These are phyloP conservation scores for Avicennia marina DNA, from an alignment of 257 asterid genomes.

Conservation along the genomic window DNA sequence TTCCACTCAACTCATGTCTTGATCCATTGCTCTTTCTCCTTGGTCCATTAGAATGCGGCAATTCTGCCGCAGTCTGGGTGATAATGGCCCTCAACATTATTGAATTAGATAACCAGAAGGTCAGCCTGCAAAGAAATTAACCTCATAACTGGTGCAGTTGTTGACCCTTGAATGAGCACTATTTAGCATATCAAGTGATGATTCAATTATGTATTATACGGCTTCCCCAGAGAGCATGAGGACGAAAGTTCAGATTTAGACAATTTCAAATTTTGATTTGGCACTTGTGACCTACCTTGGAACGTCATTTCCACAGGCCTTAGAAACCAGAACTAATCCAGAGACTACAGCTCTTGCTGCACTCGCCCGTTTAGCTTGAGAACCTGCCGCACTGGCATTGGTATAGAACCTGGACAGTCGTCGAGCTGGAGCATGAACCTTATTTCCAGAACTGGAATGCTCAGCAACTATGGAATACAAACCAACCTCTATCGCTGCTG, in stretches of 20 bases:
- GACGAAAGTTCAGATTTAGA: too few species aligned
- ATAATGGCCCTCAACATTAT: slow-evolving; percentile 83
- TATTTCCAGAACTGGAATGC: slow-evolving; percentile 70
- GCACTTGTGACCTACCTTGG: slow-evolving; percentile 40
- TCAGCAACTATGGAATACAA: slow-evolving; percentile 77
- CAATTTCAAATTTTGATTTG: too few species aligned
- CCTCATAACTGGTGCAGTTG: too few species aligned
- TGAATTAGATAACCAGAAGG: slow-evolving; percentile 88
- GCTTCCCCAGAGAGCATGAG: too few species aligned
- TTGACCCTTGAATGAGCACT: too few species aligned
- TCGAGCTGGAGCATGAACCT: slow-evolving; percentile 90
- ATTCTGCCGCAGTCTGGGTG: slow-evolving; percentile 58
- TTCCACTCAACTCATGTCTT: slow-evolving; percentile 11
- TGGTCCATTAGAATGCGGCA: slow-evolving; percentile 28
- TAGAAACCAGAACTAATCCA: slow-evolving; percentile 81
- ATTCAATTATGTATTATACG: too few species aligned
- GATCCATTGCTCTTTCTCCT: slow-evolving; percentile 16
- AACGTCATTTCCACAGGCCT: slow-evolving; percentile 92
- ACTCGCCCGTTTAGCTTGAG: slow-evolving; percentile 65
- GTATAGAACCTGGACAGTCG: slow-evolving; percentile 73
- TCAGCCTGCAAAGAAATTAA: slow-evolving; percentile 61
- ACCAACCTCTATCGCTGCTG: slow-evolving; percentile 75
- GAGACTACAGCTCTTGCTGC: slow-evolving; percentile 79
- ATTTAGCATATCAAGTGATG: too few species aligned
- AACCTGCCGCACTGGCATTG: slow-evolving; percentile 52